Evolutionary conservation across 768 basidiomycete species (phyloP).

Genomic region (Ramaria sp.): DNA sequence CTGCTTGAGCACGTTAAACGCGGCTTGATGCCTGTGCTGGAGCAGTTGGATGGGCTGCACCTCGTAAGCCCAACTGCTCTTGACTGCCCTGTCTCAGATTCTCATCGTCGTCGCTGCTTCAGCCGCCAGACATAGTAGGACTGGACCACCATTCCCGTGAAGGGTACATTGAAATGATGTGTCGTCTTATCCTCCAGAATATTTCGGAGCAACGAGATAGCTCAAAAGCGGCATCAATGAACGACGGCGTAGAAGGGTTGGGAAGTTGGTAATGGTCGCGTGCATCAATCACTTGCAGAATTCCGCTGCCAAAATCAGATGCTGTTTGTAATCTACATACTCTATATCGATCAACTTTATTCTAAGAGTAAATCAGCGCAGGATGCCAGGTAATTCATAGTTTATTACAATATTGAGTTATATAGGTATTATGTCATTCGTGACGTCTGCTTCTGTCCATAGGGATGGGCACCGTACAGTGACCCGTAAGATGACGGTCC

Average conservation of each 20-base stretch:
- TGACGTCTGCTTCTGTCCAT: too few relatives aligned
- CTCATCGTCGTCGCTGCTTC: conserved; percentile 12
- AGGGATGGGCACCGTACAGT: too few relatives aligned
- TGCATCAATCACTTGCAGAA: too few relatives aligned
- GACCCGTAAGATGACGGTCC: too few relatives aligned
- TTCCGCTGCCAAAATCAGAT: too few relatives aligned
- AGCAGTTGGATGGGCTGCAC: conserved; percentile 43
- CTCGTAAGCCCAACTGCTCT: conserved; percentile 25
- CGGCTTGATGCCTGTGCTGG: conserved; percentile 44
- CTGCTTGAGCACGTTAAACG: conserved; percentile 49
- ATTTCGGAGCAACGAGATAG: conserved; percentile 15
- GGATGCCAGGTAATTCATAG: too few relatives aligned
- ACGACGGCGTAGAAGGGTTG: conserved; percentile 2
- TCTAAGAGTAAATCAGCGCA: too few relatives aligned
- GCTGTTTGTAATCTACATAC: too few relatives aligned
- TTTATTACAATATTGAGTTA: too few relatives aligned
- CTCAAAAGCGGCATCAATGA: background rate
- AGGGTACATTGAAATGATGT: conserved; percentile 70
- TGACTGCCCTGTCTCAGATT: conserved; percentile 4
- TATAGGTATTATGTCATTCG: too few relatives aligned
- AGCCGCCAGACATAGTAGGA: conserved; percentile 30
- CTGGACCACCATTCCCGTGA: conserved; percentile 45
- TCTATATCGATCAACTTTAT: too few relatives aligned
- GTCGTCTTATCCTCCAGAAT: conserved; percentile 54
- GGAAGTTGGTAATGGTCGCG: conserved; percentile 5